Conservation (phyloP, 208 protist species). For the Trypanosoma avium region DNA sequence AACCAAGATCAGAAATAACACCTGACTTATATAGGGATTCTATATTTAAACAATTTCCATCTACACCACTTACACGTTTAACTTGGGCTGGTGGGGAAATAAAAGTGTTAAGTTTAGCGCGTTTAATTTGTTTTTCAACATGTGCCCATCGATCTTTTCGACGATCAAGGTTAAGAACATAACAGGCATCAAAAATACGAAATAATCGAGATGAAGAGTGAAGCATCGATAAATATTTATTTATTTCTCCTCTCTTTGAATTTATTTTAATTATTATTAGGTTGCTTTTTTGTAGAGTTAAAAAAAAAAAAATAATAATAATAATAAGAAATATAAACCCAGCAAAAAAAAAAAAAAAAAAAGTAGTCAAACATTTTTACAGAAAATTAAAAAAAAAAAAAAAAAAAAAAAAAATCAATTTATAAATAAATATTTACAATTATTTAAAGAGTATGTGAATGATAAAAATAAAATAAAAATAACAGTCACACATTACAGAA, state of each 20-base stretch:
- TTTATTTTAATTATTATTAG: slow-evolving; percentile 5
- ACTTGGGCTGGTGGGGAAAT: slow-evolving; percentile 44
- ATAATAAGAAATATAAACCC: neutral
- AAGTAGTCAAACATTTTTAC: neutral
- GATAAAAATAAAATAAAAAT: too few species aligned
- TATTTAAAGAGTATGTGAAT: too few species aligned
- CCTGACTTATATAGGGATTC: slow-evolving; percentile 40
- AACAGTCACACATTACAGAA: too few species aligned
- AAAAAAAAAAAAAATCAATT: neutral
- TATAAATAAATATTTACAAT: too few species aligned
- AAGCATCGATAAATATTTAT: slow-evolving; percentile 35
- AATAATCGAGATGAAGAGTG: slow-evolving; percentile 19
- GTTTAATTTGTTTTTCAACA: slow-evolving; percentile 59
- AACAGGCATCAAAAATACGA: slow-evolving; percentile 87
- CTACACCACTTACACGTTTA: slow-evolving; percentile 70
- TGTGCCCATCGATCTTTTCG: slow-evolving; percentile 80
- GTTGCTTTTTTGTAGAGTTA: neutral
- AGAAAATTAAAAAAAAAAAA: neutral
- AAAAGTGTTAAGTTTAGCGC: slow-evolving; percentile 53
- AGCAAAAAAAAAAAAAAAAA: slow-evolving; percentile 6
- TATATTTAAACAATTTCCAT: slow-evolving; percentile 66
- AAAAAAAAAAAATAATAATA: slow-evolving; percentile 1
- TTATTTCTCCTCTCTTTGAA: neutral
- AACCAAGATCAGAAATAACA: slow-evolving; percentile 71
- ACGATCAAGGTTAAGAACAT: slow-evolving; percentile 88